A percentile compares a stretch with the other conserved stretches of the same genome.
phyloP scores from a whole-genome alignment of 495 filamentous ascomycete species.

The Penicilliopsis zonata region DNA sequence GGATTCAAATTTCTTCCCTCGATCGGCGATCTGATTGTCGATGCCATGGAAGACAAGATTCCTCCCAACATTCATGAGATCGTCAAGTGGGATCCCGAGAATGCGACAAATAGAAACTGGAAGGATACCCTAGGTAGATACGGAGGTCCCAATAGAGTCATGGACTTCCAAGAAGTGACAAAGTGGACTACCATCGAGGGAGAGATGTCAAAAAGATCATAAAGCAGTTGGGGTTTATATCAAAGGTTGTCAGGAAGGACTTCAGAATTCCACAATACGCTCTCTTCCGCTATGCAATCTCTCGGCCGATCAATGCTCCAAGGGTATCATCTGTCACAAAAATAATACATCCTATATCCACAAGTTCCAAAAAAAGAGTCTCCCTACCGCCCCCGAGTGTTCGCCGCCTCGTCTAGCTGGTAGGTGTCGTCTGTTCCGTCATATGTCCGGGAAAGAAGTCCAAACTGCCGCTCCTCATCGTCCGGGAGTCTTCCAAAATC shows the following conservation, averaged over 20 bases:
- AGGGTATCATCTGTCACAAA: no score
- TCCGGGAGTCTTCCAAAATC: constrained; percentile 30
- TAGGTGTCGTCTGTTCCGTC: constrained; percentile 13
- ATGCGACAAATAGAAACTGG: constrained; percentile 24
- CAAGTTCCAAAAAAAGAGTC: constrained; percentile 5
- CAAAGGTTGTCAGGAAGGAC: no score
- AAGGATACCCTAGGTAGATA: constrained; percentile 22
- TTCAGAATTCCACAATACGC: no score
- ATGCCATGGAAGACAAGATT: constrained; percentile 20
- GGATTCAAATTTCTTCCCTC: constrained; percentile 28
- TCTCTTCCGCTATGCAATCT: no score
- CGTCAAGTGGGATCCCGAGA: constrained; percentile 29
- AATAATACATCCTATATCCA: no score
- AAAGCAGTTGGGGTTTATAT: no score
- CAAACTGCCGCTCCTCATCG: constrained; percentile 36
- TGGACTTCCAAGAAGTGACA: constrained; percentile 26
- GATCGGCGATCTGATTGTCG: constrained; percentile 23
- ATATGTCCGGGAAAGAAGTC: constrained; percentile 4
- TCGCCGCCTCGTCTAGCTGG: constrained; percentile 10
- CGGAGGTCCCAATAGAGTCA: constrained; percentile 23
- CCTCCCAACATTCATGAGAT: constrained; percentile 16
- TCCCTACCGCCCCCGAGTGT: constrained; percentile 5
- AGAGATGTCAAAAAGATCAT: no score
- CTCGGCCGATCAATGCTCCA: no score
- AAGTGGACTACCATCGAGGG: constrained; percentile 12